A percentile compares a stretch with the other conserved stretches of the same genome.
phyloP scores from a whole-genome alignment of 2,329 filamentous ascomycete genomes.

The Fusarium chuoi region DNA sequence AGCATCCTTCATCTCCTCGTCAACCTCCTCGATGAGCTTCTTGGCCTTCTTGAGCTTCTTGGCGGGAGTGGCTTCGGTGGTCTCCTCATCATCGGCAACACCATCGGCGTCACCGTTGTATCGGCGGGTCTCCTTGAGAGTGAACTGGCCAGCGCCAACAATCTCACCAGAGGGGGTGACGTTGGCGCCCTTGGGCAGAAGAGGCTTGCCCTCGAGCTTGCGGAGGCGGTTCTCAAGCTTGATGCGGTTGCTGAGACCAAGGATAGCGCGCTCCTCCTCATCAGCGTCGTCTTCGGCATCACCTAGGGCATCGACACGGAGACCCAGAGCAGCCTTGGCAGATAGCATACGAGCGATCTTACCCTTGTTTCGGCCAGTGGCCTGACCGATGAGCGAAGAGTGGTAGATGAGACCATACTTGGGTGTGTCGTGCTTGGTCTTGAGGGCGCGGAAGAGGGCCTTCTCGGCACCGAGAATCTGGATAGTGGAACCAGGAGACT shows the following conservation, averaged over 20 bases:
- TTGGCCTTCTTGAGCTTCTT: conserved; percentile 53
- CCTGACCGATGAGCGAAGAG: conserved; percentile 93
- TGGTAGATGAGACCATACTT: conserved; percentile 98
- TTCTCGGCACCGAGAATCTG: conserved; percentile 99
- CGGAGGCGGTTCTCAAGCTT: conserved; percentile 81
- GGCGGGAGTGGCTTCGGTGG: conserved; percentile 50
- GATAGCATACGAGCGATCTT: conserved; percentile 98
- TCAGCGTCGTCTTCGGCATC: conserved; percentile 73
- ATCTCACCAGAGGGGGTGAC: conserved; percentile 78
- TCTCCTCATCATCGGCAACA: conserved; percentile 71
- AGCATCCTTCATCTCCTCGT: conserved; percentile 58
- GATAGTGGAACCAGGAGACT: conserved; percentile 93
- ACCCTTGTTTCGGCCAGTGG: conserved; percentile 98
- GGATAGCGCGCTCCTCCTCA: conserved; percentile 86
- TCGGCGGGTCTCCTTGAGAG: conserved; percentile 90
- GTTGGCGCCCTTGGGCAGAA: conserved; percentile 78
- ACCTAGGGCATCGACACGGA: conserved; percentile 85
- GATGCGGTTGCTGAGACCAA: conserved; percentile 78
- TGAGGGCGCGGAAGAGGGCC: conserved; percentile 95
- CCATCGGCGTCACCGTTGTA: conserved; percentile 97
- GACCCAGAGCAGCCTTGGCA: conserved; percentile 90
- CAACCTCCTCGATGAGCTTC: conserved; percentile 55
- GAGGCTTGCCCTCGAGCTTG: conserved; percentile 88
- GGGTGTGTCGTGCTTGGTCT: conserved; percentile 99
- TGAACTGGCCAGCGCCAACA: conserved; percentile 78